Evolutionary conservation across 345 rosid species (phyloP), one percentile per base, ranked within the genome.

Genomic region (Geranium rotundifolium): DNA sequence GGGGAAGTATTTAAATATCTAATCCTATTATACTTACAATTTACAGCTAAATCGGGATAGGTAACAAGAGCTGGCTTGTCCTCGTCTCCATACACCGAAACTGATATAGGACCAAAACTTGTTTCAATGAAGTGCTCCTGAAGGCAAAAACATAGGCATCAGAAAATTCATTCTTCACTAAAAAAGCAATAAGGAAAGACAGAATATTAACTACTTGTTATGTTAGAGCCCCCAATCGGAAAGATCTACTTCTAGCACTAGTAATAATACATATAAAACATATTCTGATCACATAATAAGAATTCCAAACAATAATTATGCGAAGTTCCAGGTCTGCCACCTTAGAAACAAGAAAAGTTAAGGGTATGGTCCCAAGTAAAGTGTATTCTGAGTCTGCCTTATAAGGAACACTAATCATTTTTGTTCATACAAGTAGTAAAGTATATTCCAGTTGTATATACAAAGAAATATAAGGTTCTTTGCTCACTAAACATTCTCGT

Each of bases 41-140:
- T 89, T 49, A 91, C 68, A 69, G 88, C 98, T 62, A 91, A 74
- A 87, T 91, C 96, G 41, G 98, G 98, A 79, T 85, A 91, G 4
- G 98, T 89, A 52, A 91, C 65, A 56, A 91, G 92, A 65, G 96
- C 98, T 20, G 92, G 96, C 84, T 89, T 91, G 77, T 91, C 98
- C 58, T 77, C 87, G 74, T 91, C 96, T 66, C 98, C 98, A 68
- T 76, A 82, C 65, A 91, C 95, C 19, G 95, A 71, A 80, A 91
- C 98, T 37, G 86, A 89, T 52, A 91, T 76, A 0, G 71, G 65
- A 39, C 98, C 98, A 69, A 59, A 63, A 60, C 68, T 74, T 73
- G 96, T 89, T 75, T 72, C 83, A 50, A 91, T 71, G 37, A 82
- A 67, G 71, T 84, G 81, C 68, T 89, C 98, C 96, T 89, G 82